Percentiles rank a stretch among this genome's conserved stretches.
phyloP scores from a whole-genome alignment of 305 asterid species.

The Solanum hybrid region DNA sequence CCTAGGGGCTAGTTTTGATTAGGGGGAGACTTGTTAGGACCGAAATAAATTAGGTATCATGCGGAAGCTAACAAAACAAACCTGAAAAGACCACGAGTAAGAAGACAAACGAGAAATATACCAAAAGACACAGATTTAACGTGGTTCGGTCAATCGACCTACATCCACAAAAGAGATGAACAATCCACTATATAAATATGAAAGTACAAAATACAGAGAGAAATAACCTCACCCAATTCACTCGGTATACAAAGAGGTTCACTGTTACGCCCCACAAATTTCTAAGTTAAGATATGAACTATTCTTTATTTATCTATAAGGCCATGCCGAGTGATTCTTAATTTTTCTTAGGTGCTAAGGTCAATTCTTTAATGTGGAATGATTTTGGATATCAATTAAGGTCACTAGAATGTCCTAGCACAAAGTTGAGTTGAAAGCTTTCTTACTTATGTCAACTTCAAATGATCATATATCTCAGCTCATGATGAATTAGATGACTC shows the following conservation, averaged over 20 bases:
- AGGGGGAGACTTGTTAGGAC: background rate
- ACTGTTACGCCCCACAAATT: rapidly evolving
- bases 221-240: background rate
- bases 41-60: too few relatives aligned
- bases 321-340: background rate
- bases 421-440: background rate
- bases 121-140: background rate
- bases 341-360: background rate
- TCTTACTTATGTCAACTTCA: background rate
- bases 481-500: background rate
- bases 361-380: rapidly evolving
- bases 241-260: too few relatives aligned
- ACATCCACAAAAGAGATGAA: background rate
- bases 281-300: too few relatives aligned
- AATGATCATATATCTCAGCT: background rate
- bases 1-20: background rate
- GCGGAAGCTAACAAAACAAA: background rate
- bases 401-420: background rate
- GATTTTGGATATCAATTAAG: background rate
- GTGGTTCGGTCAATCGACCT: background rate
- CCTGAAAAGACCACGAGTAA: background rate
- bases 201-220: background rate
- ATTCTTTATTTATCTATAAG: background rate
- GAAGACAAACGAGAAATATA: background rate
- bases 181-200: background rate